Percentiles rank a stretch among this genome's conserved stretches.
Conservation (phyloP, 2,329 filamentous ascomycete genomes). For the Calonectria montana region DNA sequence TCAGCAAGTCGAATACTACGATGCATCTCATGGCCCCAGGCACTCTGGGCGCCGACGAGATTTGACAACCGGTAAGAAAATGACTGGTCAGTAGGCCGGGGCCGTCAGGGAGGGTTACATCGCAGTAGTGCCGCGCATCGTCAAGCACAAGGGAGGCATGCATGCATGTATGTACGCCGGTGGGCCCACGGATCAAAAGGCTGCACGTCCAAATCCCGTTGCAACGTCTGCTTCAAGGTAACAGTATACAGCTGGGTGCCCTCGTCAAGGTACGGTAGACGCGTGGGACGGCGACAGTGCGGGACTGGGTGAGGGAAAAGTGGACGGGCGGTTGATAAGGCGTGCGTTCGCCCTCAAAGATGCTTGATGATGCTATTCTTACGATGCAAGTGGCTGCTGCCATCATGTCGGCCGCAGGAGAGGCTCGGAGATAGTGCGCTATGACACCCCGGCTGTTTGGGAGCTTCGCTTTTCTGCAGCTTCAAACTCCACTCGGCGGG, state of each 20-base stretch:
- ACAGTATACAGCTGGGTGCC: neutral
- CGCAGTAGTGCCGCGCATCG: slow-evolving; percentile 20
- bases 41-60: slow-evolving; percentile 4
- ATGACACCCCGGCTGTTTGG: neutral
- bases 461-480: neutral
- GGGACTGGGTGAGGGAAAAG: slow-evolving; percentile 15
- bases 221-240: neutral
- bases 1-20: slow-evolving; percentile 15
- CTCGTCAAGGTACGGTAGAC: slow-evolving; percentile 5
- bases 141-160: neutral
- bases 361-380: slow-evolving; percentile 21
- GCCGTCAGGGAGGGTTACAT: slow-evolving; percentile 12
- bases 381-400: neutral
- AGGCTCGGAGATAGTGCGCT: slow-evolving; percentile 9
- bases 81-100: slow-evolving; percentile 9
- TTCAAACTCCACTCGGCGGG: slow-evolving; percentile 10
- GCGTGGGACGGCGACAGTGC: slow-evolving; percentile 12
- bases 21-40: slow-evolving; percentile 25
- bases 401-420: slow-evolving; percentile 19
- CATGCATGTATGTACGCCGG: slow-evolving; percentile 1
- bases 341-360: slow-evolving; percentile 10
- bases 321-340: slow-evolving; percentile 25
- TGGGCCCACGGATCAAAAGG: slow-evolving; percentile 1
- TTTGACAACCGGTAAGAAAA: slow-evolving; percentile 22
- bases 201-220: neutral